Percentiles rank a stretch among this genome's conserved stretches.
phyloP scores from a whole-genome alignment of 2,329 filamentous ascomycete species.

The Venturiaceae sp. region DNA sequence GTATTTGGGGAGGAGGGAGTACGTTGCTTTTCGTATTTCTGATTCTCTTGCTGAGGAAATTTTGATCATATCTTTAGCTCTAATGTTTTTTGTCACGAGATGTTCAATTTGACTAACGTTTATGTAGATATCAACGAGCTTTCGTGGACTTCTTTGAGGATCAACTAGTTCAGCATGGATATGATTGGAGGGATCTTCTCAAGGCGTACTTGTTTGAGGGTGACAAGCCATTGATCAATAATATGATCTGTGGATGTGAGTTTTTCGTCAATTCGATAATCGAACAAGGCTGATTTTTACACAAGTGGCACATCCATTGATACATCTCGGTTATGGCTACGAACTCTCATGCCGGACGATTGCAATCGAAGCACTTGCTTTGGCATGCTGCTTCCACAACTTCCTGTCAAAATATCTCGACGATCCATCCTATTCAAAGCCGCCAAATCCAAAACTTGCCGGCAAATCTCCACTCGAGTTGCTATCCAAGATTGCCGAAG shows the following conservation, averaged over 20 bases:
- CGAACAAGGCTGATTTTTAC: constrained; percentile 3
- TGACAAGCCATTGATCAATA: constrained; percentile 69
- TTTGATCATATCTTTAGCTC: constrained; percentile 12
- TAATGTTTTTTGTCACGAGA: not conserved
- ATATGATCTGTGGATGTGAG: constrained; percentile 69
- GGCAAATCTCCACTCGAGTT: constrained; percentile 60
- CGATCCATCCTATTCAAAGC: constrained; percentile 58
- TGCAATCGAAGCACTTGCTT: constrained; percentile 75
- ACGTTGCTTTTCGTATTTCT: constrained; percentile 15
- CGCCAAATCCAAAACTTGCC: constrained; percentile 16
- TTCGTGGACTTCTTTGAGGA: constrained; percentile 97
- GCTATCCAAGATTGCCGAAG: constrained; percentile 56
- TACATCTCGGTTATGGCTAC: constrained; percentile 89
- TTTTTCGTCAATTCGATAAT: constrained; percentile 10
- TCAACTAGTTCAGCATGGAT: constrained; percentile 63
- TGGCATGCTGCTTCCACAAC: constrained; percentile 52
- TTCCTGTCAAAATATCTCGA: constrained; percentile 56
- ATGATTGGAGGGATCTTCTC: constrained; percentile 75
- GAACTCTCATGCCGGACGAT: constrained; percentile 79
- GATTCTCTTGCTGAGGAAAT: too few species aligned
- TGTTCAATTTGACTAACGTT: not conserved
- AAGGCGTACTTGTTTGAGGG: constrained; percentile 66
- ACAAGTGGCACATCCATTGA: constrained; percentile 89
- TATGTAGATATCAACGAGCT: constrained; percentile 65
- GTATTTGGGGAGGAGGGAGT: constrained; percentile 65